Evolutionary conservation across 73 alveolate species (phyloP), one percentile per base, ranked within the genome.

Genomic region (Paramecium sonneborni): DNA sequence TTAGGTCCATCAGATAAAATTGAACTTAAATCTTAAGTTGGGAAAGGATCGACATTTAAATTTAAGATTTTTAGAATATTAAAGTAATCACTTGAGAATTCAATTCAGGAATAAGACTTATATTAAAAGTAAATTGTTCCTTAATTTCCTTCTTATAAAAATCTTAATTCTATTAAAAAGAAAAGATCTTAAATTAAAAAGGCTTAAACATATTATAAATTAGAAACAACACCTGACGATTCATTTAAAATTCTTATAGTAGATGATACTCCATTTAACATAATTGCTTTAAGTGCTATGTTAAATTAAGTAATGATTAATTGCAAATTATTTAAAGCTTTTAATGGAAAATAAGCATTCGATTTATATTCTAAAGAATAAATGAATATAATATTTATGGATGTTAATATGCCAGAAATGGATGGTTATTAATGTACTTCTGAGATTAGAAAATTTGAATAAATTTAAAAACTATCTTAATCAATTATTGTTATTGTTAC

Each of bases 381-480:
- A 72, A 56, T 88, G 46, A 85, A 88, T 44, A 34, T 38, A 5
- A 70, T 88, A 1, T 46, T 88, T 9, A 88, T 88, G 94, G 94
- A 88, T 69, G 85, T 69, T 11, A 88, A 88, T 62, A 88, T 88
- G 94, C 94, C 94, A 28, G 87, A 69, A 28, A 88, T 88, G 94
- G 87, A 88, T 88, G 94, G 94, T 4, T 88, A 88, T 88, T 57
- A 88, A 48, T 88, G 91, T 30, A 88, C 94, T 0, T 44, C 44
- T 12, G 85, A 69, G 32, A 88, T 88, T 12, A 67, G 94, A 23
- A 68, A 69, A 35, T 88, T 69, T 55, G 94, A 88, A 23, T 7
- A 38, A 26, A n/a, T 26, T 1, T 15, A 88, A 23, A 10, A 68
- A 15, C 28, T 43, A 35, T 26, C 37, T 7, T 52, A 62, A 6